These are phyloP conservation scores for Globisporangium paroecandrum DNA, from an alignment of 352 stramenopile species.

Conservation along the genomic window DNA sequence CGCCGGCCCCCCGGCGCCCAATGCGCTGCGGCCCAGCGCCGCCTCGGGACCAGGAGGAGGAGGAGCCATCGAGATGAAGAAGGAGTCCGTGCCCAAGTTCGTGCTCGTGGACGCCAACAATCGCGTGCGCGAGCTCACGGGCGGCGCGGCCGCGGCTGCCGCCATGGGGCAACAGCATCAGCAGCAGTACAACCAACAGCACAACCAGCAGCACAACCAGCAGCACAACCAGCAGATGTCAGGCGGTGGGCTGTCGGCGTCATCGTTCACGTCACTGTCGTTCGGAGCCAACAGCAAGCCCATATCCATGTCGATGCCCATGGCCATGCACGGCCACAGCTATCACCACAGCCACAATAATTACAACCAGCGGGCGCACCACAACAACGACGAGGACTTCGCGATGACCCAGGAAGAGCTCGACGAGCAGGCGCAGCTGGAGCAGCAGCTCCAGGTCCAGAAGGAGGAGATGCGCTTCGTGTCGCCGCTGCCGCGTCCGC, in stretches of 20 bases:
- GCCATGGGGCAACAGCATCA: neutral
- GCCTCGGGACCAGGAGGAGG: neutral
- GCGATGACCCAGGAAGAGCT: conserved; percentile 46
- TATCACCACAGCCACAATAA: conserved; percentile 9
- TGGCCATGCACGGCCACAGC: conserved; percentile 12
- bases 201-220: neutral
- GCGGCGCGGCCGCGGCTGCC: conserved; percentile 23
- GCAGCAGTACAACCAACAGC: neutral
- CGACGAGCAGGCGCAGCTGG: conserved; percentile 62
- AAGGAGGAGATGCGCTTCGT: conserved; percentile 81
- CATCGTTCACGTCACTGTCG: conserved; percentile 11
- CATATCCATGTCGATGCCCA: conserved; percentile 21
- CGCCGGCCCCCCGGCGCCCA: conserved; percentile 23
- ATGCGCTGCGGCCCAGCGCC: conserved; percentile 1
- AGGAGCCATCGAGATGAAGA: conserved; percentile 19
- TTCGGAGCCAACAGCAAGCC: conserved; percentile 12
- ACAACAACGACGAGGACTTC: conserved; percentile 26
- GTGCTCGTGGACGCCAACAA: conserved; percentile 72
- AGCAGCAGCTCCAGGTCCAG: conserved; percentile 71
- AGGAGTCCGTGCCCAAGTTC: conserved; percentile 44
- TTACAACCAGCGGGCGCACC: neutral
- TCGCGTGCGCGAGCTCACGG: conserved; percentile 64
- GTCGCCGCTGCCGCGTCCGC: conserved; percentile 40
- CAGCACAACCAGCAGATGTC: neutral
- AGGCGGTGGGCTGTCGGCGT: neutral